Conservation (phyloP, 2,329 filamentous ascomycete species). For the Pseudogymnoascus sp. region DNA sequence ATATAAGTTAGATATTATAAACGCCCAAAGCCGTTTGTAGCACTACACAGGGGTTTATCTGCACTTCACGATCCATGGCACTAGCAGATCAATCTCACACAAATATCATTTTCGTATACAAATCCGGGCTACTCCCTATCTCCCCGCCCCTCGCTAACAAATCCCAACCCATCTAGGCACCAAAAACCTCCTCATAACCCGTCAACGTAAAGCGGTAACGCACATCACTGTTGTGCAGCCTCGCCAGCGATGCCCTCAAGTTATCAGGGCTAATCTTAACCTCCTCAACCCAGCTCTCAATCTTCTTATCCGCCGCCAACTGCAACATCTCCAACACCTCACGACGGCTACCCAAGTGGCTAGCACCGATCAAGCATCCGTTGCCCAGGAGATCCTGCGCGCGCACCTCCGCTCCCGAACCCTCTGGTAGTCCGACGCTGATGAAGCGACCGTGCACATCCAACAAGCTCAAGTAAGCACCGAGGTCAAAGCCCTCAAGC, state of each 20-base stretch:
- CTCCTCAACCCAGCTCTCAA: slow-evolving; percentile 65
- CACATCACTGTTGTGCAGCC: slow-evolving; percentile 66
- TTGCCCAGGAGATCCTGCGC: slow-evolving; percentile 71
- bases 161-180: neutral
- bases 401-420: slow-evolving; percentile 63
- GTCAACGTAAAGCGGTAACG: slow-evolving; percentile 67
- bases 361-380: slow-evolving; percentile 65
- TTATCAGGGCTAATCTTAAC: slow-evolving; percentile 65
- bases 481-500: slow-evolving; percentile 60
- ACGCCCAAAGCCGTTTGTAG: neutral
- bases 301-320: slow-evolving; percentile 61
- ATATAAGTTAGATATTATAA: neutral
- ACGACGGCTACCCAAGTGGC: slow-evolving; percentile 62
- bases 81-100: neutral
- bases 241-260: slow-evolving; percentile 62
- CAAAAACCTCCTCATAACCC: slow-evolving; percentile 62
- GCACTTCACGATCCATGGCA: neutral
- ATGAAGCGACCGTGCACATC: slow-evolving; percentile 79
- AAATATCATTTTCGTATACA: neutral
- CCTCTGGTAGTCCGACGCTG: slow-evolving; percentile 72
- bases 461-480: slow-evolving; percentile 68
- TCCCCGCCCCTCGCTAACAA: neutral
- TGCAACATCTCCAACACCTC: slow-evolving; percentile 60
- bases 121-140: neutral
- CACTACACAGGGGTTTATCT: neutral